Base-by-base conservation (phyloP, 1,139 yeast species). In the Pichia sp. region DNA sequence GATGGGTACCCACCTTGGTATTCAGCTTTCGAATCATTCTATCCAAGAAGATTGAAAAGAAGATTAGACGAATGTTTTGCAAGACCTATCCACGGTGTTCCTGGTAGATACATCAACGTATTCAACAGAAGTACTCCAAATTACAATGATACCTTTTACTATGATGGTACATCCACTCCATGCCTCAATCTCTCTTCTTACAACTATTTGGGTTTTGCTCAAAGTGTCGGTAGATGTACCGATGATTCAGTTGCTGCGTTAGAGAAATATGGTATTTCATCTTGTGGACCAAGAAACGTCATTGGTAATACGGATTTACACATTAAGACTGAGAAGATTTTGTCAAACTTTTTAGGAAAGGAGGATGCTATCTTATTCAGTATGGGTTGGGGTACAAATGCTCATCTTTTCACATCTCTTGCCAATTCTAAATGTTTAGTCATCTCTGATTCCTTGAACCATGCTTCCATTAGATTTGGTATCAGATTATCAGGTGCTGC, bases 1-100 rank as follows among this genome's bases (percentile, higher is more conserved):
- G 78, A 91, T 56, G 99, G 99, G 1, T 80, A 85, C 54, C 97
- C 98, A 23, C 97, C 99, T 27, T 81, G 96, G 82, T 84, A 82
- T 51, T 84, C 93, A 32, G 93, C 87, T 33, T 88, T 91, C 58
- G 99, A 91, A 60, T 77, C 85, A 49, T 93, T 91, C 56, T 91
- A 88, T 59, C 82, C 88, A 30, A 80, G 99, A 53, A 77, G 97
- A 52, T 72, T 91, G 67, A 88, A 93, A 58, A 74, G 73, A 47
- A 82, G 96, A 61, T 74, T 91, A 46, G 95, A 84, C 54, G 97
- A 91, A 60, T 87, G 96, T 59, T 91, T 91, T 61, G 86, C 94
- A 5, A 77, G 96, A 56, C 96, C 96, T 24, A 85, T 94, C 22
- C 83, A 85, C 42, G 97, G 97, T 28, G 98, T 91, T 22, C 98